Evolutionary conservation across 2,329 filamentous ascomycete genomes (phyloP), one percentile per base, ranked within the genome.

Genomic region (Thielaviopsis euricoi): DNA sequence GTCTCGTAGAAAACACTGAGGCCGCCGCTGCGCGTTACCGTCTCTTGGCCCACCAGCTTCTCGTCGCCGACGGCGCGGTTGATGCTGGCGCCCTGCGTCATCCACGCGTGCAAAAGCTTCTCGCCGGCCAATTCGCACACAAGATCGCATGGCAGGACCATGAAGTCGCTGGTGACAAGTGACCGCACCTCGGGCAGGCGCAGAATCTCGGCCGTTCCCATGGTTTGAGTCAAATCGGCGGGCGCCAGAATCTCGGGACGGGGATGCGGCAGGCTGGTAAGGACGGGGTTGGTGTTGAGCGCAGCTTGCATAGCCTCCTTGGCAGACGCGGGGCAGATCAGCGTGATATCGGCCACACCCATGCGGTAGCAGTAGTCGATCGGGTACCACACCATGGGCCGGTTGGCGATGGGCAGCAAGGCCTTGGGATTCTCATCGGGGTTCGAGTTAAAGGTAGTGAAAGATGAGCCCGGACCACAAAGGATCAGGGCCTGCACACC

Each of bases 1-100:
- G 89, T 95, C 65, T 91, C 82, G 69, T 96, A 97, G 83, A 87
- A 97, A 1, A 98, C 86, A 6, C 86, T 85, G 43, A 97, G 74
- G 1, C 89, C 93, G 49, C 90, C 89, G 69, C 86, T 86, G 61
- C 76, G 25, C 66, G 66, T 54, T 13, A 55, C 55, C 66, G 67
- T 50, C 68, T 67, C 64, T 1, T 67, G 70, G 7, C 71, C 71
- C n/a, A 70, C 67, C 17, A 72, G 68, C 19, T 65, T 66, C 3
- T 64, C 62, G 43, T 78, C 76, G 15, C 76, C 79, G 2, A 84
- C 76, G 15, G 77, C 75, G 71, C 73, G 81, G 64, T 71, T 78
- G 69, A 91, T 75, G 43, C 84, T 86, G 17, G 82, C 84, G 54
- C 89, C 81, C 64, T 86, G 82, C 29, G 90, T 81, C 85, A 96